Evolutionary conservation across 192 early-diverging fungal genomes (phyloP).

Genomic region (Chytriomyces hyalinus): DNA sequence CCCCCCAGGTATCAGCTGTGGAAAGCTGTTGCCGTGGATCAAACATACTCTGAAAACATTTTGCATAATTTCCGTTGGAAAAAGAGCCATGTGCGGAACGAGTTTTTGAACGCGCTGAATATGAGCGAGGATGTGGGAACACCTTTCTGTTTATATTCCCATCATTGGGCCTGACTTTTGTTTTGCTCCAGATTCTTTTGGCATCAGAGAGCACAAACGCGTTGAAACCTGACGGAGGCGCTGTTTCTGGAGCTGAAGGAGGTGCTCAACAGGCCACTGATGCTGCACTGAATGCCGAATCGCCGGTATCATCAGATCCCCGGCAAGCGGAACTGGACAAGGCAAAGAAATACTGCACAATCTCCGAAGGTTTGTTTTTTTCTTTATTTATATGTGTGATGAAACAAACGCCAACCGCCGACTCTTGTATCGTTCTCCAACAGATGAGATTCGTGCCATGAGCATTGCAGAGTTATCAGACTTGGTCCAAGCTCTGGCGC

Average conservation of each 20-base stretch:
- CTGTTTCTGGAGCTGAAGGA: neutral
- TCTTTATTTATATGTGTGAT: conserved; percentile 10
- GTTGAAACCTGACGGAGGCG: neutral
- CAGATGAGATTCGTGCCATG: conserved; percentile 57
- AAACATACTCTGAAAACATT: conserved; percentile 40
- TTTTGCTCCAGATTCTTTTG: neutral
- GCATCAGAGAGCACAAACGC: neutral
- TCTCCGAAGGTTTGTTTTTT: conserved; percentile 50
- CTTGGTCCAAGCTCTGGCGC: conserved; percentile 40
- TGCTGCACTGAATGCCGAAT: neutral
- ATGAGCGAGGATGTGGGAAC: conserved; percentile 38
- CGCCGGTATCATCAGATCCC: conserved; percentile 33
- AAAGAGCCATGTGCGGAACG: conserved; percentile 38
- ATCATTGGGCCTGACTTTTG: neutral
- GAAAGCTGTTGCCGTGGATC: conserved; percentile 36
- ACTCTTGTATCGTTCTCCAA: neutral
- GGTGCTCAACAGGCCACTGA: neutral
- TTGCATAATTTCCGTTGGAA: conserved; percentile 55
- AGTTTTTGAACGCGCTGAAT: conserved; percentile 45
- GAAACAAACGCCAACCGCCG: no score
- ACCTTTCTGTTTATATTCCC: neutral
- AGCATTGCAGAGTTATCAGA: conserved; percentile 44
- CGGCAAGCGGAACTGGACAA: conserved; percentile 47
- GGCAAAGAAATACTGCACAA: conserved; percentile 52
- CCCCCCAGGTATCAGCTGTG: conserved; percentile 39